Conservation (phyloP, 2,329 filamentous ascomycete species). For the Polychaeton citri region DNA sequence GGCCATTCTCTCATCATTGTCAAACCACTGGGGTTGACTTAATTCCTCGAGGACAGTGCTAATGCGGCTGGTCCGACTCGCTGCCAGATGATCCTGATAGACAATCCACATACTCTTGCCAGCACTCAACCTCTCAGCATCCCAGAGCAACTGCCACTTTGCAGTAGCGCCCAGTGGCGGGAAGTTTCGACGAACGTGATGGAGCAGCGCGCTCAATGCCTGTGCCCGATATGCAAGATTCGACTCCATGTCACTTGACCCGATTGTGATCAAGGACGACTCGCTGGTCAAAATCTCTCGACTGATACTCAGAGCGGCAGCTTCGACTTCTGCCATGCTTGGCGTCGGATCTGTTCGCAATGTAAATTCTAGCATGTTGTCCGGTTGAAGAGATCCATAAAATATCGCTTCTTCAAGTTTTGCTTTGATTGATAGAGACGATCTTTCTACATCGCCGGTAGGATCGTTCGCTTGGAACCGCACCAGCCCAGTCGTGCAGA, state of each 20-base stretch:
- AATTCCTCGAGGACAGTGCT: conserved; percentile 11
- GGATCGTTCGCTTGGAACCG: conserved; percentile 42
- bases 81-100: conserved; percentile 54
- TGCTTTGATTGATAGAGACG: conserved; percentile 61
- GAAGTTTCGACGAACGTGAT: conserved; percentile 54
- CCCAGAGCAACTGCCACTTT: conserved; percentile 71
- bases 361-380: conserved; percentile 80
- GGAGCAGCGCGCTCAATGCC: conserved; percentile 62
- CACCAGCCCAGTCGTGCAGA: conserved; percentile 46
- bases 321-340: conserved; percentile 53
- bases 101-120: conserved; percentile 67
- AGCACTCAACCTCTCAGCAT: conserved; percentile 80
- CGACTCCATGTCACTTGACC: conserved; percentile 61
- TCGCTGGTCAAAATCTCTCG: conserved; percentile 67
- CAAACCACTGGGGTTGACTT: conserved; percentile 1
- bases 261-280: conserved; percentile 57
- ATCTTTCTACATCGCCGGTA: conserved; percentile 43
- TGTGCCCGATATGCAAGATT: conserved; percentile 62
- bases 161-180: conserved; percentile 50
- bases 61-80: neutral
- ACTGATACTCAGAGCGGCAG: conserved; percentile 67
- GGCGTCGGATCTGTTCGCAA: conserved; percentile 33
- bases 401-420: conserved; percentile 93
- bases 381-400: conserved; percentile 59
- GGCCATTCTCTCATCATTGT: conserved; percentile 35